Evolutionary conservation across 495 filamentous ascomycete species (phyloP), one percentile per base, ranked within the genome.

Genomic region (Aspergillus bertholletiae): DNA sequence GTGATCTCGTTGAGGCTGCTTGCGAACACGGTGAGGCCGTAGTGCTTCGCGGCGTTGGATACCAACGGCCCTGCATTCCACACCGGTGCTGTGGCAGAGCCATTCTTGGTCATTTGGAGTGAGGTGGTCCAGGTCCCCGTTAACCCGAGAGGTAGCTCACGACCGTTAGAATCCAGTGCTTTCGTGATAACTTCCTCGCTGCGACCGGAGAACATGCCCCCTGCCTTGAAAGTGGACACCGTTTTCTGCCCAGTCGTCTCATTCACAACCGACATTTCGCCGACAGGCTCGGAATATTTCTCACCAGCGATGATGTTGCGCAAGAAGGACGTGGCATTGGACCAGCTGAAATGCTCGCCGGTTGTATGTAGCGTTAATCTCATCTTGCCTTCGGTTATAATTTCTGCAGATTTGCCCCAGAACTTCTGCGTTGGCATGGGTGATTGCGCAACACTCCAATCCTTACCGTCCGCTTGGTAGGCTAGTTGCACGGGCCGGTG

Each of bases 251-350:
- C 90, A 0, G 85, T 88, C 8, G 80, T 83, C 57, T 98, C 95
- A 67, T 92, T 89, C 44, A 78, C 69, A 22, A 98, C 82, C 17
- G 84, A 81, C 84, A 97, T 89, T 49, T 81, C 88, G 17, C 91
- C 91, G 9, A 96, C 89, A 1, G 94, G 94, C 72, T 98, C 94
- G 27, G 97, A 87, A 65, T 97, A 98, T 73, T 97, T 97, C 74
- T 98, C 94, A 23, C 94, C 94, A 50, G 94, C 92, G 58, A 98
- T 94, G 55, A 98, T 90, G 62, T 98, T 98, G 43, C 94, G 85
- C 51, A 98, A 78, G 71, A 96, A 97, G 50, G 85, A 88, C 9
- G 90, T 96, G 12, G 92, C 88, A 7, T 86, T 78, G 22, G 79
- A 84, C 88, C 90, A 97, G 65, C 84, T 89, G 72, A 88, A 98